Evolutionary conservation across 176 grass and related monocot species (phyloP).

Genomic region (Canna indica): DNA sequence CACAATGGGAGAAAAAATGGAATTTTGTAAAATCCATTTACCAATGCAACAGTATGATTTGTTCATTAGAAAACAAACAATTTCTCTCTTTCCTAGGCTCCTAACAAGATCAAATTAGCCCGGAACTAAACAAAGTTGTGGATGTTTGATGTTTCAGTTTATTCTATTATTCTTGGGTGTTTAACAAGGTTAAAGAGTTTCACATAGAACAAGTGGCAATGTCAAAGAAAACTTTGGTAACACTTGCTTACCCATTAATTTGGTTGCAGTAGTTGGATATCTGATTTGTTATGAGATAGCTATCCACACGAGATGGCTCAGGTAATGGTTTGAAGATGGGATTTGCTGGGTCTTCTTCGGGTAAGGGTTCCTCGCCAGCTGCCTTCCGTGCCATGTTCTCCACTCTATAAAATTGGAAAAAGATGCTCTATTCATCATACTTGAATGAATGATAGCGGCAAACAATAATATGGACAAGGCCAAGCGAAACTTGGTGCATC

Average conservation of each 20-base stretch:
- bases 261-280: slow-evolving; percentile 97
- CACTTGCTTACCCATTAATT: slow-evolving; percentile 64
- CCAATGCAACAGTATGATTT: too few relatives aligned
- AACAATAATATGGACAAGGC: not conserved
- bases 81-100: too few relatives aligned
- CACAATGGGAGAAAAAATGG: too few relatives aligned
- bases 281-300: slow-evolving; percentile 95
- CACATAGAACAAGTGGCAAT: not conserved
- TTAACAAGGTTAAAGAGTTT: not conserved
- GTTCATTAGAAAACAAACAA: too few relatives aligned
- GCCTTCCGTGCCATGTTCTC: slow-evolving; percentile 82
- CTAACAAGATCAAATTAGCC: too few relatives aligned
- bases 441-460: not conserved
- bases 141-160: not conserved
- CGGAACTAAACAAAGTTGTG: not conserved
- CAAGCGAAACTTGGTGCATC: not conserved
- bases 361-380: slow-evolving; percentile 84
- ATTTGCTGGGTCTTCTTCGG: slow-evolving; percentile 92
- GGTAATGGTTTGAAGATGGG: slow-evolving; percentile 86
- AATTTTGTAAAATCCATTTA: too few relatives aligned
- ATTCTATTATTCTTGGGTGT: not conserved
- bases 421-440: not conserved
- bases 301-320: slow-evolving; percentile 86
- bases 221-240: not conserved
- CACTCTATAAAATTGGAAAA: slow-evolving; percentile 37